Conservation (phyloP, 768 basidiomycete species). For the Cystofilobasidium capitatum region DNA sequence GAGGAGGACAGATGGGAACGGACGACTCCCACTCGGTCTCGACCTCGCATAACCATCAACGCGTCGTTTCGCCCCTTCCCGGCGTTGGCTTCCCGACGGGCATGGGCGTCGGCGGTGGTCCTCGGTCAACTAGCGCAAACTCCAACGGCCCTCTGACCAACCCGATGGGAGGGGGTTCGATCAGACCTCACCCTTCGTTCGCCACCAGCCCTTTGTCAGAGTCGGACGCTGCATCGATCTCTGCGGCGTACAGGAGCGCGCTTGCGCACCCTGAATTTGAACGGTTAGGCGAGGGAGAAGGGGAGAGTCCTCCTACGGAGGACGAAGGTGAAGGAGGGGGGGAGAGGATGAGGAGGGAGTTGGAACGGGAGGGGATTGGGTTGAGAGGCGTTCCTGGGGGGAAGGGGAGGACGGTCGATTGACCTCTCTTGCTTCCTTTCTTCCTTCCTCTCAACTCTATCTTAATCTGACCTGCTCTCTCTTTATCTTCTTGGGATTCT, state of each 20-base stretch:
- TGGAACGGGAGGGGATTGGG: conserved; percentile 14
- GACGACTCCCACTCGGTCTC: conserved; percentile 3
- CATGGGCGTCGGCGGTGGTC: too few relatives aligned
- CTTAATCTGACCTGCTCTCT: too few relatives aligned
- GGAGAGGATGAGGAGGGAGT: conserved; percentile 12
- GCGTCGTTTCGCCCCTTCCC: background rate
- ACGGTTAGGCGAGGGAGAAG: background rate
- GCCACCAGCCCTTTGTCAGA: conserved; percentile 6
- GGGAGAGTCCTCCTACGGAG: conserved; percentile 3
- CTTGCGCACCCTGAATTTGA: conserved; percentile 17
- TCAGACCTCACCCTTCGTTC: background rate
- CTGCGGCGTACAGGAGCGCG: conserved; percentile 12
- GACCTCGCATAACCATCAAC: background rate
- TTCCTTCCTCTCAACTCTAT: too few relatives aligned
- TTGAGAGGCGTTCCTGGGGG: conserved; percentile 18
- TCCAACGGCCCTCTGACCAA: background rate
- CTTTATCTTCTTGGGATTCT: too few relatives aligned
- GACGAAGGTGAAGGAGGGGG: conserved; percentile 7
- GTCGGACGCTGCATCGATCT: conserved; percentile 18
- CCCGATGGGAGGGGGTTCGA: background rate
- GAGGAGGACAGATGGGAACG: too few relatives aligned
- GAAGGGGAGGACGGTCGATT: conserved; percentile 9
- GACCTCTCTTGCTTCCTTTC: too few relatives aligned
- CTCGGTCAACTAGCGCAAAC: background rate
- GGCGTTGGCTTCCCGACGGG: background rate